Percentiles rank a stretch among this genome's conserved stretches.
Conservation (phyloP, 1,284 basidiomycete genomes). For the Exsudoporus floridanus region DNA sequence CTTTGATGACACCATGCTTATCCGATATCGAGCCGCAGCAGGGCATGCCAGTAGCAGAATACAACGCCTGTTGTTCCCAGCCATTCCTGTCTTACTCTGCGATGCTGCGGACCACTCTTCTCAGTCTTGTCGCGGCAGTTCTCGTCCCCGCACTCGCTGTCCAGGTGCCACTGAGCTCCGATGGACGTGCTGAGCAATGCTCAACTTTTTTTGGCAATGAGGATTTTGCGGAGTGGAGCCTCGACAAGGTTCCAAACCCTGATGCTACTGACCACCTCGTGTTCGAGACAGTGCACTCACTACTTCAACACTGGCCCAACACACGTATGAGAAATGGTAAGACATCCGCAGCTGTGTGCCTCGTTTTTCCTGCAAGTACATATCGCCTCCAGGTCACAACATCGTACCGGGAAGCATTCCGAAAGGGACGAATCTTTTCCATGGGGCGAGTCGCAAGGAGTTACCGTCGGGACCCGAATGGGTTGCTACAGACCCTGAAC, state of each 20-base stretch:
- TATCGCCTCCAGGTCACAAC: constrained; percentile 37
- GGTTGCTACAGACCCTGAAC: constrained; percentile 45
- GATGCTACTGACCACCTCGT: constrained; percentile 29
- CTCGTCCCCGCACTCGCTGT: neutral
- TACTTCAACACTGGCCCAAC: constrained; percentile 52
- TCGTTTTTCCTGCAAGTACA: neutral
- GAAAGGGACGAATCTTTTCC: constrained; percentile 44
- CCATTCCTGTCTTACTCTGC: neutral
- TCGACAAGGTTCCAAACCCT: constrained; percentile 15
- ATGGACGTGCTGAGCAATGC: neutral
- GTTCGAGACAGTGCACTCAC: constrained; percentile 31
- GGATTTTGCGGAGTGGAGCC: constrained; percentile 11
- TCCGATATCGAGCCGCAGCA: neutral
- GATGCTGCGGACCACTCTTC: constrained; percentile 10
- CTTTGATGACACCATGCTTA: too few species aligned
- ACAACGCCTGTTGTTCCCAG: too few species aligned
- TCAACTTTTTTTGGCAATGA: neutral
- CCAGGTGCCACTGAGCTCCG: constrained; percentile 15
- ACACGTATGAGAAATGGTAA: constrained; percentile 48
- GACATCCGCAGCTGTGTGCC: neutral
- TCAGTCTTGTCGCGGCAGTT: neutral
- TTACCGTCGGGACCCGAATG: constrained; percentile 41
- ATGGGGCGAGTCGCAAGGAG: constrained; percentile 28
- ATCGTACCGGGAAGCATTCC: constrained; percentile 44
- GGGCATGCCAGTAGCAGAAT: too few species aligned